Evolutionary conservation across 371 early-diverging fungal genomes (phyloP), one percentile per base, ranked within the genome.

Genomic region (Parasitella parasitica): DNA sequence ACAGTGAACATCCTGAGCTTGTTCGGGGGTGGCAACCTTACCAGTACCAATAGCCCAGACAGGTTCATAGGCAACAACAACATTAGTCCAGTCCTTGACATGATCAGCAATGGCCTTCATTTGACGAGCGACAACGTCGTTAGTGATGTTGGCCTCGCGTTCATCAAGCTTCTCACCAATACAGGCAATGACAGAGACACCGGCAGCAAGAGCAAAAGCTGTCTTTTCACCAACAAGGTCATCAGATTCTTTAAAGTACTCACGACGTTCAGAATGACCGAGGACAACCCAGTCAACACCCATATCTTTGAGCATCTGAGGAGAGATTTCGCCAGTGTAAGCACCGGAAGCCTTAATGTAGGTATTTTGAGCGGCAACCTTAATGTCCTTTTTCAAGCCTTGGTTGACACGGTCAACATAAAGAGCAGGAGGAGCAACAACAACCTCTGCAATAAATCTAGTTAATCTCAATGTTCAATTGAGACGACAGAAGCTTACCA

Each of bases 31-130:
- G 36, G 99, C 98, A 9, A 97, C 95, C 88, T 95, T 94, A 72
- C 99, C 99, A 35, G 99, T 99, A 65, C 99, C 99, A 75, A 85
- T 93, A 57, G 99, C 99, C 99, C 99, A 99, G 54, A 99, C 97
- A 57, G 99, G 99, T 85, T 99, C 99, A 77, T 99, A 99, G 67
- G 99, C 99, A 79, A 99, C 83, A 35, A 98, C 98, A 59, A 99
- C 89, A 71, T 94, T 85, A 60, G 84, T 76, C 97, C 96, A 96
- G 83, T 95, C 92, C 53, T 79, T 73, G 66, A 91, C 67, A 32
- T 81, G 67, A 35, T 82, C 80, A 65, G 89, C 85, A 69, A 93
- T 89, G 57, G 92, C 93, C 73, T 85, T 86, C 63, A 99, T 83
- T 84, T 99, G 99, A 50, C 90, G 83, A 78, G 90, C 87, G 57